Evolutionary conservation across 495 filamentous ascomycete genomes (phyloP).

Genomic region (Neurospora tetraspora): DNA sequence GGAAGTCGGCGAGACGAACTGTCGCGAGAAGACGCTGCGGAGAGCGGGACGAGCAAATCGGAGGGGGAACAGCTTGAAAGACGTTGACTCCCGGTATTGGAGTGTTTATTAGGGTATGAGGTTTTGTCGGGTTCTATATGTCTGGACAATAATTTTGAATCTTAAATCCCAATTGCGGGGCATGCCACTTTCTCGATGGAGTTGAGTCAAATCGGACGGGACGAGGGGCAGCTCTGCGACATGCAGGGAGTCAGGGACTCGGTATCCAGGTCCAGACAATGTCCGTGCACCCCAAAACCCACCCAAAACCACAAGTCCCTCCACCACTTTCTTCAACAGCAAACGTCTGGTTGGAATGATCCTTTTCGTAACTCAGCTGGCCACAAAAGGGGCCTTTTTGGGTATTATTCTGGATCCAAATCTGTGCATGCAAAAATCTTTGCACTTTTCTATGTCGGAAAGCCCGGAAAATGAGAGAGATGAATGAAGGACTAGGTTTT

Average conservation of each 20-base stretch:
- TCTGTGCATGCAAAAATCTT: neutral
- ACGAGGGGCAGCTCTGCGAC: neutral
- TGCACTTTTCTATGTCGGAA: neutral
- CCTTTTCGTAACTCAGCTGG: neutral
- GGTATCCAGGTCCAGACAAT: neutral
- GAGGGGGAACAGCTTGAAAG: conserved; percentile 40
- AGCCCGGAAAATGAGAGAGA: too few relatives aligned
- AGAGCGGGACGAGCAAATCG: conserved; percentile 34
- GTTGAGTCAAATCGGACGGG: neutral
- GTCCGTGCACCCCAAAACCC: neutral
- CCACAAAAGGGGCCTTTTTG: neutral
- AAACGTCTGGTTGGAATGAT: neutral
- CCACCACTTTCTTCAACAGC: neutral
- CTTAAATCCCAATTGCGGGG: conserved; percentile 7
- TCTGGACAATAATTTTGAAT: conserved; percentile 11
- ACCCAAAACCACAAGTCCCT: neutral
- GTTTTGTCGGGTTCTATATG: neutral
- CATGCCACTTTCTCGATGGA: neutral
- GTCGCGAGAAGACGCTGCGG: conserved; percentile 27
- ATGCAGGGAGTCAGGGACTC: neutral
- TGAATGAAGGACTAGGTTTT: neutral
- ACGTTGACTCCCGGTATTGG: neutral
- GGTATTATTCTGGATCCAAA: neutral
- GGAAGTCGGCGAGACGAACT: conserved; percentile 3
- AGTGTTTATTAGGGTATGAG: neutral